phyloP scores from a whole-genome alignment of 106 monocot genomes.

The Dioscorea alata region DNA sequence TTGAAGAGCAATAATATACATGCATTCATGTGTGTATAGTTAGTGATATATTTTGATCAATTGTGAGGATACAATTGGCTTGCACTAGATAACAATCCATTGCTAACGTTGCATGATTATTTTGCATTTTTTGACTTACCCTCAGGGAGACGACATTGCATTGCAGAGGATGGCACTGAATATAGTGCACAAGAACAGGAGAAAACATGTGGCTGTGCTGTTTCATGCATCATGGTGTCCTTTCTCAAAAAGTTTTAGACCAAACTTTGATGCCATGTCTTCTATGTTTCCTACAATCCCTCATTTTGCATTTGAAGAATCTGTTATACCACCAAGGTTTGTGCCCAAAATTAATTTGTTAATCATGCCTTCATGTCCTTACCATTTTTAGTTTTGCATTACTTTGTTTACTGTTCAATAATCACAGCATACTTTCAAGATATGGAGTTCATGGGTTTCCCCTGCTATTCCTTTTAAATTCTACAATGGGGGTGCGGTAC shows the following conservation, averaged over 20 bases:
- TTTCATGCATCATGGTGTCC: conserved; percentile 98
- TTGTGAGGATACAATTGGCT: no score
- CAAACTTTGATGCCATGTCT: conserved; percentile 51
- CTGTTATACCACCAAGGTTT: conserved; percentile 76
- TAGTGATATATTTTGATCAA: no score
- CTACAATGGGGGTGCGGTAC: conserved; percentile 79
- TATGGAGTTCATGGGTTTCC: conserved; percentile 94
- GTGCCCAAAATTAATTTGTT: neutral
- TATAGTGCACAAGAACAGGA: conserved; percentile 47
- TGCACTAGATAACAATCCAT: neutral
- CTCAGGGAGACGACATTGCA: conserved; percentile 64
- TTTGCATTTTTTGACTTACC: neutral
- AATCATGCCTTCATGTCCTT: neutral
- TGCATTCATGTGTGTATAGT: neutral
- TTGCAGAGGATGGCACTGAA: conserved; percentile 43
- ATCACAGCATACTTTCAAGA: conserved; percentile 65
- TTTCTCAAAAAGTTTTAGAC: conserved; percentile 68
- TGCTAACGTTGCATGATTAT: neutral
- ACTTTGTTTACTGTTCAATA: neutral
- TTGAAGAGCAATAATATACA: no score
- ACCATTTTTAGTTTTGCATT: neutral
- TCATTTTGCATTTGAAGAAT: conserved; percentile 94
- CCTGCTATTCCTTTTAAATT: conserved; percentile 80
- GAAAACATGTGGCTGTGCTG: conserved; percentile 54
- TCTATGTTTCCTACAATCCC: conserved; percentile 64